Evolutionary conservation across 1,284 basidiomycete genomes (phyloP), one percentile per base, ranked within the genome.

Genomic region (Pholiota adiposa): DNA sequence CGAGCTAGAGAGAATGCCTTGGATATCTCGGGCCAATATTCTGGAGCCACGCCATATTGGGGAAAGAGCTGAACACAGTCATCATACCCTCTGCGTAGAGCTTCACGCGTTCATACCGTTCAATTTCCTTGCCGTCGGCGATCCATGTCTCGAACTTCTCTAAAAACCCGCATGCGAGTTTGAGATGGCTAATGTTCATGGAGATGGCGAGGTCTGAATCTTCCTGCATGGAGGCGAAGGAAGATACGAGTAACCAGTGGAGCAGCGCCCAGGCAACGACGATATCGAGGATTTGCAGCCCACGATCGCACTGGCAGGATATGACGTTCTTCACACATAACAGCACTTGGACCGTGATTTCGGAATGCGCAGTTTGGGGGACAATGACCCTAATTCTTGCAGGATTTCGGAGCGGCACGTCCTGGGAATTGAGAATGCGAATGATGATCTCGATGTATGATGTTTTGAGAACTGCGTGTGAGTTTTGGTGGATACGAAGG

Each of bases 371-470:
- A 59, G 49, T 38, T 38, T 11, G 5, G 62, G 51, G 16, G 56
- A 49, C 14, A 54, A 51, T 1, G 61, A 60, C 21, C 62, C 64
- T n/a, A 69, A 63, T 29, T 68, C 67, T 53, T 70, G 69, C 18
- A 73, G 50, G 11, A 67, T 68, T 41, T 69, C 64, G 4, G 67
- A 71, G 33, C 0, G 67, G 71, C 6, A 70, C 68, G 21, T 71
- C 68, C 53, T 73, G 70, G 2, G 68, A 68, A 48, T 73, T 73
- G 14, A 70, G 48, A 31, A 72, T 71, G 34, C 70, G 63, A 18
- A 71, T 62, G 19, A 72, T 65, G 9, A 64, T 58, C 51, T 72
- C 71, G 25, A 71, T 55, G 48, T 70, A 72, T 9, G 63, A 60
- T 3, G 63, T 59, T 56, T 67, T 67, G 25, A 70, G 65, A 4